Conservation (phyloP, 768 basidiomycete genomes). For the Strobilomyces confusus region DNA sequence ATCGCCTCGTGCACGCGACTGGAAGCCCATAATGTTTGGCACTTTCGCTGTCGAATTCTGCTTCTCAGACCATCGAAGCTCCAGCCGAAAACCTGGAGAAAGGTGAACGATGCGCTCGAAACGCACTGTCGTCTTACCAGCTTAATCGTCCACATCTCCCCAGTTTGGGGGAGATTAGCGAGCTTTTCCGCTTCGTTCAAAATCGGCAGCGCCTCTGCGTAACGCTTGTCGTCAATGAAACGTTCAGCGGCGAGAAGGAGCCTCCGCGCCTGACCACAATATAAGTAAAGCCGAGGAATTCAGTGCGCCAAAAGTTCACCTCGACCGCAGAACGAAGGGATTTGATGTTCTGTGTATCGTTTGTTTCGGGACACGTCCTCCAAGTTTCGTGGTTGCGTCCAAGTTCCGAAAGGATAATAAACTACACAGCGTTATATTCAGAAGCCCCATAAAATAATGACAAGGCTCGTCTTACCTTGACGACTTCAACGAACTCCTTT, state of each 20-base stretch:
- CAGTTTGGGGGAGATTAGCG: not conserved
- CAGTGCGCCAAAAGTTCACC: not conserved
- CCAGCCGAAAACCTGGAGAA: conserved; percentile 12
- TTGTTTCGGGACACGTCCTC: not conserved
- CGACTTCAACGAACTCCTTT: not conserved
- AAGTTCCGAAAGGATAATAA: not conserved
- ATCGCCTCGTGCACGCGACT: not conserved
- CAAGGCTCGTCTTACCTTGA: not conserved
- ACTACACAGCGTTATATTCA: not conserved
- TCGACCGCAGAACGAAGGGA: not conserved
- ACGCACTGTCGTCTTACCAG: not conserved
- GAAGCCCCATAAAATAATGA: not conserved
- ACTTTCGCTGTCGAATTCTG: not conserved
- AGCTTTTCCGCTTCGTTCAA: not conserved
- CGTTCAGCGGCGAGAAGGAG: conserved; percentile 1
- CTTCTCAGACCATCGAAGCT: not conserved
- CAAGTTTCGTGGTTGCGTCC: not conserved
- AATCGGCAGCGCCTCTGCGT: not conserved
- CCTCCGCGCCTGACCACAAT: not conserved
- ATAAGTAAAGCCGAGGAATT: not conserved
- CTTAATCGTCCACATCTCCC: conserved; percentile 1
- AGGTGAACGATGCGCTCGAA: not conserved
- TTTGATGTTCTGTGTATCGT: not conserved
- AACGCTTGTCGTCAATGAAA: not conserved
- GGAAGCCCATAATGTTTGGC: not conserved